Conservation (phyloP, 768 basidiomycete species). For the Russula sp. region DNA sequence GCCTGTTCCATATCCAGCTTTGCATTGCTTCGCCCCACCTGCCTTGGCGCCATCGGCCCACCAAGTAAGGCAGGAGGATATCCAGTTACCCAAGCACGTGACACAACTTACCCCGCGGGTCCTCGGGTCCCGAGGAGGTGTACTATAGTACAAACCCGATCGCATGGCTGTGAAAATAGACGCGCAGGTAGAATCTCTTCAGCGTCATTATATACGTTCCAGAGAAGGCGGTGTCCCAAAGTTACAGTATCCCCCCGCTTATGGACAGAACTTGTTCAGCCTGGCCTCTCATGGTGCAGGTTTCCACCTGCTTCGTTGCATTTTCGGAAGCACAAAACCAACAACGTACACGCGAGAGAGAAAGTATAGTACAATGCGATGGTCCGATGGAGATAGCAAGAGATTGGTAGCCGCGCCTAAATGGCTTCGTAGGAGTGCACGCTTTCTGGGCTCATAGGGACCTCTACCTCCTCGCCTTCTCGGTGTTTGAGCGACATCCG, state of each 20-base stretch:
- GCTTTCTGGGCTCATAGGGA: neutral
- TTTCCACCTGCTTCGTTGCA: neutral
- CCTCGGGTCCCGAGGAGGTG: neutral
- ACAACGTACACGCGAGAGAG: neutral
- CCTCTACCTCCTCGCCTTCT: neutral
- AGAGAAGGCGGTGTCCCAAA: neutral
- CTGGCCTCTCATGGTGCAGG: neutral
- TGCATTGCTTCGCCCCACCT: too few relatives aligned
- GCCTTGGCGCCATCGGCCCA: neutral
- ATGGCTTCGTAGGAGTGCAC: neutral
- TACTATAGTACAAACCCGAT: neutral
- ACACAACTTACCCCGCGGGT: neutral
- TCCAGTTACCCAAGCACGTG: neutral
- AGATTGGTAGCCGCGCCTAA: neutral
- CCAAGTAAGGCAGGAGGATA: neutral
- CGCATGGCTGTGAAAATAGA: neutral
- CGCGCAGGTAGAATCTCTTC: neutral
- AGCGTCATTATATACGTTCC: too few relatives aligned
- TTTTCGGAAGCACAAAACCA: neutral
- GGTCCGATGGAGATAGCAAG: neutral
- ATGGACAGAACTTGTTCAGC: neutral
- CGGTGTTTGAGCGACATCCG: neutral
- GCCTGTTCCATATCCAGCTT: too few relatives aligned
- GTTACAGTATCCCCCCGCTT: neutral
- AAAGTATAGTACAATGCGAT: neutral